These are phyloP conservation scores for Neurospora pannonica DNA, from an alignment of 495 filamentous ascomycete species.

Conservation along the genomic window DNA sequence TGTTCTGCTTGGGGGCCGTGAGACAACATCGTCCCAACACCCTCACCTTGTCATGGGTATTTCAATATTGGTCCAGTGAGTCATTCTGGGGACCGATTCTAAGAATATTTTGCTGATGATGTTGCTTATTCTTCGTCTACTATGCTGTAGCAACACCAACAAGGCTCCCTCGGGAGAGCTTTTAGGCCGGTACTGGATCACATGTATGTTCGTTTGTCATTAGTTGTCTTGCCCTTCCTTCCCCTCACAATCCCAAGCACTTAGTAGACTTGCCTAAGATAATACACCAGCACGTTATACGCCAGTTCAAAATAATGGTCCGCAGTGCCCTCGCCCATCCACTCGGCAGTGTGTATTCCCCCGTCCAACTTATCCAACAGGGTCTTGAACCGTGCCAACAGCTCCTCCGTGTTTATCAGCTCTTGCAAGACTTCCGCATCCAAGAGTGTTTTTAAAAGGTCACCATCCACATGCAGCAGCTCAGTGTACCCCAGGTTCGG, in stretches of 20 bases:
- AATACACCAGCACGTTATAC: slow-evolving; percentile 38
- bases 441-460: slow-evolving; percentile 48
- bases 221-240: background rate
- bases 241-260: background rate
- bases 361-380: slow-evolving; percentile 29
- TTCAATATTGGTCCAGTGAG: background rate
- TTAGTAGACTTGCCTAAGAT: slow-evolving; percentile 33
- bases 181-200: background rate
- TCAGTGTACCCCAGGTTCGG: slow-evolving; percentile 21
- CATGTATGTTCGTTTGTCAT: background rate
- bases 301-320: slow-evolving; percentile 25
- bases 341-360: slow-evolving; percentile 10
- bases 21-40: background rate
- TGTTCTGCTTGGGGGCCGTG: background rate
- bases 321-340: slow-evolving; percentile 1
- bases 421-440: slow-evolving; percentile 36
- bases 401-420: slow-evolving; percentile 24
- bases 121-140: background rate
- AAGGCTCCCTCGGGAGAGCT: background rate
- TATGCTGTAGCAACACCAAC: background rate
- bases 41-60: background rate
- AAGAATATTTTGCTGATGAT: background rate
- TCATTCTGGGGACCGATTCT: background rate
- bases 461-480: slow-evolving; percentile 57
- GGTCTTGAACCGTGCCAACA: slow-evolving; percentile 18